Conservation (phyloP, 2,329 filamentous ascomycete genomes). For the Paracorniculantispora psalliotae region DNA sequence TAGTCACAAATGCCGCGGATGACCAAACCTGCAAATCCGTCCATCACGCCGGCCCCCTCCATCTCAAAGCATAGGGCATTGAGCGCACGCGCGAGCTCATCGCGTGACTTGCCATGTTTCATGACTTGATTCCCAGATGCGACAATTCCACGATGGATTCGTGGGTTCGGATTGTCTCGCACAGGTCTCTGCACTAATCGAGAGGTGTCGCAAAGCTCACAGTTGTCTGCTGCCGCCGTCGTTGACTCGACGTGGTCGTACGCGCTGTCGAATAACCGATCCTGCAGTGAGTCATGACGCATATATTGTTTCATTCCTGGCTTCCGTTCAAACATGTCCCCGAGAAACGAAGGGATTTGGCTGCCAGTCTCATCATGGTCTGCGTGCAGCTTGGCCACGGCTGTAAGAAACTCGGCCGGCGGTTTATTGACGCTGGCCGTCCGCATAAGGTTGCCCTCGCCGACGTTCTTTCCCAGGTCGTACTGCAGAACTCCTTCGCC, state of each 20-base stretch:
- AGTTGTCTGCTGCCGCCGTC: not conserved
- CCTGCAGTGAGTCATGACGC: not conserved
- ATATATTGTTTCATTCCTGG: not conserved
- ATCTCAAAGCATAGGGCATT: constrained; percentile 23
- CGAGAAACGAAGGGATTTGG: not conserved
- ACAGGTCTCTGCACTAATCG: not conserved
- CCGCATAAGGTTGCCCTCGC: too few relatives aligned
- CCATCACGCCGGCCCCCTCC: constrained; percentile 24
- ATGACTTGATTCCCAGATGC: constrained; percentile 22
- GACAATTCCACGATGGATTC: constrained; percentile 22
- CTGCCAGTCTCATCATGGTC: too few relatives aligned
- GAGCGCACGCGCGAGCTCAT: constrained; percentile 1
- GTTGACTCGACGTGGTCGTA: not conserved
- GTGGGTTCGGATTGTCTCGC: not conserved
- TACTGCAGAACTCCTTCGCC: not conserved
- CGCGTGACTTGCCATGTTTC: constrained; percentile 15
- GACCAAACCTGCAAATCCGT: constrained; percentile 24
- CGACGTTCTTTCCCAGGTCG: not conserved
- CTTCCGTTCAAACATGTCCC: not conserved
- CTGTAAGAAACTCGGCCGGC: too few relatives aligned
- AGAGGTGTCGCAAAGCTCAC: not conserved
- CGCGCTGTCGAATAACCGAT: not conserved
- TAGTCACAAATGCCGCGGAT: constrained; percentile 33
- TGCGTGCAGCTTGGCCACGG: too few relatives aligned
- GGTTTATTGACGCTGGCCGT: too few relatives aligned